Evolutionary conservation across 768 basidiomycete genomes (phyloP), one percentile per base, ranked within the genome.

Genomic region (Panellus pusillus): DNA sequence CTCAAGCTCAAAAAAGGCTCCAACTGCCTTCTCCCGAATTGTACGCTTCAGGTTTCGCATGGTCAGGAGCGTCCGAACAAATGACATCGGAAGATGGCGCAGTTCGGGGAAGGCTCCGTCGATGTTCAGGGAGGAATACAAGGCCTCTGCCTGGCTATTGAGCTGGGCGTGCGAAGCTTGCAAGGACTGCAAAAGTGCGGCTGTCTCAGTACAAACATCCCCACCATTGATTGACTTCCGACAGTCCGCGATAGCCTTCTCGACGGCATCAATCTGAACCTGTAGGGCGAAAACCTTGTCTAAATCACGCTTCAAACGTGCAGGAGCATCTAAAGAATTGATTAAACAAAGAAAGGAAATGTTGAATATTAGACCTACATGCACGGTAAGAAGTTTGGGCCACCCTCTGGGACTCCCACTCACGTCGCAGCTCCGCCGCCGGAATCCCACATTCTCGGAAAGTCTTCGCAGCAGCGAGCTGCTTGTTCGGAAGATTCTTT

Each of bases 101-200:
- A 76, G 69, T 20, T 70, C 71, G 0, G 71, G 74, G 37, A 69
- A 72, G 12, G 37, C 17, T 4, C 67, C 61, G 1, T 61, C 61
- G 6, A 75, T 50, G 39, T 76, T 73, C n/a, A 76, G 57, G 0
- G 70, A 69, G 1, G 62, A 32, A 58, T 73, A 75, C 0, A 76
- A 55, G 0, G 39, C 50, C 35, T 76, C 70, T 0, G 70, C 66
- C 47, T 68, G 48, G 1, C 56, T 47, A 11, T 58, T 58, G 9
- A 72, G 54, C 1, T 15, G 13, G 4, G 54, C 49, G 8, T 68
- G 67, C 4, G 57, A 61, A 6, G 32, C 32, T 13, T 63, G 49
- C 4, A 74, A 62, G 11, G 47, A 48, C 9, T 50, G 27, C 0
- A 74, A 54, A 9, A 61, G 44, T 0, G 39, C 20, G 0, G 63